A percentile compares a stretch with the other conserved stretches of the same genome.
These are phyloP conservation scores for Penicillium sp. DNA, from an alignment of 2,329 filamentous ascomycete genomes.

Conservation along the genomic window DNA sequence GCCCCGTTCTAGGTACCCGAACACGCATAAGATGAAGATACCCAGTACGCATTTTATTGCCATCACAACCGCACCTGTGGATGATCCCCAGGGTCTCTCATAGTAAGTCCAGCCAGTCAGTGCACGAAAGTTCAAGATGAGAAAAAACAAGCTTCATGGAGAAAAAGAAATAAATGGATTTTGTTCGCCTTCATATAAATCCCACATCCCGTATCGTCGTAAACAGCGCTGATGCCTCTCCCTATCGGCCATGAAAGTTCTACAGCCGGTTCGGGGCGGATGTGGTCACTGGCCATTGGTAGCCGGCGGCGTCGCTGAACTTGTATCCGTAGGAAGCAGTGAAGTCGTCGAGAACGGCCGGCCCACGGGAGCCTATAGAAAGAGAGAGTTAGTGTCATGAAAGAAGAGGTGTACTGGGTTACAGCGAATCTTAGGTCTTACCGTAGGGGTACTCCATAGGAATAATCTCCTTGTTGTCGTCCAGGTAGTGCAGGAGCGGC, in stretches of 20 bases:
- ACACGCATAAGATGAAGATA: not conserved
- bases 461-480: slow-evolving; percentile 98
- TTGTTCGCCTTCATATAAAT: slow-evolving; percentile 26
- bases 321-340: slow-evolving; percentile 98
- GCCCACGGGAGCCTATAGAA: slow-evolving; percentile 82
- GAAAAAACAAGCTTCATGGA: slow-evolving; percentile 5
- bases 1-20: not conserved
- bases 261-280: slow-evolving; percentile 80
- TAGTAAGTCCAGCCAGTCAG: not conserved
- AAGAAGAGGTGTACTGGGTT: not conserved
- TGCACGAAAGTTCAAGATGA: not conserved
- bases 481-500: slow-evolving; percentile 93
- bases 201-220: slow-evolving; percentile 29
- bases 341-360: slow-evolving; percentile 95
- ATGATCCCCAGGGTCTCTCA: not conserved
- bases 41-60: not conserved
- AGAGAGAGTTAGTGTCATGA: not conserved
- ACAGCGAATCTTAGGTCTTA: slow-evolving; percentile 52
- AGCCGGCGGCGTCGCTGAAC: slow-evolving; percentile 94
- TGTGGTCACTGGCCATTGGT: slow-evolving; percentile 83
- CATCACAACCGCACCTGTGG: not conserved
- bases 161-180: slow-evolving; percentile 25
- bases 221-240: slow-evolving; percentile 19
- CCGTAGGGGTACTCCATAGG: slow-evolving; percentile 99
- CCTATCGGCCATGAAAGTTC: slow-evolving; percentile 27